Percentiles rank a stretch among this genome's conserved stretches.
Conservation (phyloP, 768 basidiomycete species). For the Pisolithus albus region DNA sequence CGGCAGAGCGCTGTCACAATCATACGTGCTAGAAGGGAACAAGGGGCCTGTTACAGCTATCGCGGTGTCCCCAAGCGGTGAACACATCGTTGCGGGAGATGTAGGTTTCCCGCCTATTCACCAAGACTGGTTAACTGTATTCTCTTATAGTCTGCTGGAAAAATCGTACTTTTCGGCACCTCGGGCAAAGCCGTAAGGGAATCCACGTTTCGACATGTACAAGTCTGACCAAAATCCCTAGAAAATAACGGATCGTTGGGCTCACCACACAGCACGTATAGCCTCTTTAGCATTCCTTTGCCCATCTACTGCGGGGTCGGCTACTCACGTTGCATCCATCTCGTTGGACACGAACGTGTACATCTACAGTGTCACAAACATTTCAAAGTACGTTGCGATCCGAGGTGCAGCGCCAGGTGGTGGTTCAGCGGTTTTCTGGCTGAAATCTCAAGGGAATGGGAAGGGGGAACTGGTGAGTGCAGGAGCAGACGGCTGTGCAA, state of each 20-base stretch:
- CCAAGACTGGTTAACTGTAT: not conserved
- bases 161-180: constrained; percentile 72
- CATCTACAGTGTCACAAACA: constrained; percentile 64
- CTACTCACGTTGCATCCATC: constrained; percentile 71
- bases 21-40: constrained; percentile 55
- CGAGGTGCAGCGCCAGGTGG: constrained; percentile 86
- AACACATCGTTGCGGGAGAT: constrained; percentile 75
- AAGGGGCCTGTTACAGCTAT: constrained; percentile 58
- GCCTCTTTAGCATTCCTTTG: constrained; percentile 46
- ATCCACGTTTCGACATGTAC: not conserved
- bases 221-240: constrained; percentile 16
- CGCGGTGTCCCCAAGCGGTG: constrained; percentile 75
- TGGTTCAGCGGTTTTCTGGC: constrained; percentile 76
- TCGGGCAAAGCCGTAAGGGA: constrained; percentile 50
- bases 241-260: constrained; percentile 74
- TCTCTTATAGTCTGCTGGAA: constrained; percentile 60
- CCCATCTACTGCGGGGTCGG: constrained; percentile 38
- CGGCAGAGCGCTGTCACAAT: constrained; percentile 53
- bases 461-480: constrained; percentile 57
- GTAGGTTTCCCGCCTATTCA: constrained; percentile 39
- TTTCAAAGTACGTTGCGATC: constrained; percentile 63
- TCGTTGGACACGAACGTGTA: constrained; percentile 93
- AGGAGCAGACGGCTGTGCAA: constrained; percentile 78
- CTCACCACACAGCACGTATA: constrained; percentile 78
- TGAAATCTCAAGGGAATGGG: constrained; percentile 30